Conservation (phyloP, 1,139 yeast genomes). For the Scheffersomyces cryptocercus region DNA sequence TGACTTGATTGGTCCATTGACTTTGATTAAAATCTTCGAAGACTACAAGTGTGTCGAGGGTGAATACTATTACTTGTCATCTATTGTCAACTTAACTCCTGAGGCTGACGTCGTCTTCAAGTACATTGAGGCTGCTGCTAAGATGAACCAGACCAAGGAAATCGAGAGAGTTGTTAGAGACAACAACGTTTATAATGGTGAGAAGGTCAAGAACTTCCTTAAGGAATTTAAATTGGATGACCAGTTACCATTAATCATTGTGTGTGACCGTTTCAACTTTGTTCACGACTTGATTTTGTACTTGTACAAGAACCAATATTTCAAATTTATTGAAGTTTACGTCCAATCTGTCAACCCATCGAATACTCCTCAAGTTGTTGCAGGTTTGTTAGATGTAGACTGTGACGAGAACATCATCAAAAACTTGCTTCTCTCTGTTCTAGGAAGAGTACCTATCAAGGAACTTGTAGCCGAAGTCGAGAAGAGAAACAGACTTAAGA, state of each 20-base stretch:
- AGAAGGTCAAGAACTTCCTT: conserved; percentile 93
- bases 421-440: conserved; percentile 75
- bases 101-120: conserved; percentile 95
- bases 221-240: conserved; percentile 93
- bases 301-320: conserved; percentile 91
- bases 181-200: conserved; percentile 93
- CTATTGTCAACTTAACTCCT: conserved; percentile 89
- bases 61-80: conserved; percentile 86
- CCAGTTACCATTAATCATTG: conserved; percentile 94
- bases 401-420: conserved; percentile 91
- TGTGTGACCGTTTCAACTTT: conserved; percentile 88
- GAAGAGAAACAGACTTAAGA: conserved; percentile 89
- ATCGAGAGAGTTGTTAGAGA: conserved; percentile 95
- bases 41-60: conserved; percentile 93
- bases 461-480: conserved; percentile 93
- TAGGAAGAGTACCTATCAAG: conserved; percentile 92
- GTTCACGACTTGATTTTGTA: conserved; percentile 92
- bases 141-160: conserved; percentile 86
- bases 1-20: conserved; percentile 85
- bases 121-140: conserved; percentile 93
- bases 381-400: conserved; percentile 94
- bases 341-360: conserved; percentile 97
- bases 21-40: conserved; percentile 86
- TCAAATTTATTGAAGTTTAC: conserved; percentile 94
- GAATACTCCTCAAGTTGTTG: conserved; percentile 94